A percentile compares a stretch with the other conserved stretches of the same genome.
Evolutionary conservation across 768 basidiomycete species (phyloP).

Genomic region (Mycena chlorophos): DNA sequence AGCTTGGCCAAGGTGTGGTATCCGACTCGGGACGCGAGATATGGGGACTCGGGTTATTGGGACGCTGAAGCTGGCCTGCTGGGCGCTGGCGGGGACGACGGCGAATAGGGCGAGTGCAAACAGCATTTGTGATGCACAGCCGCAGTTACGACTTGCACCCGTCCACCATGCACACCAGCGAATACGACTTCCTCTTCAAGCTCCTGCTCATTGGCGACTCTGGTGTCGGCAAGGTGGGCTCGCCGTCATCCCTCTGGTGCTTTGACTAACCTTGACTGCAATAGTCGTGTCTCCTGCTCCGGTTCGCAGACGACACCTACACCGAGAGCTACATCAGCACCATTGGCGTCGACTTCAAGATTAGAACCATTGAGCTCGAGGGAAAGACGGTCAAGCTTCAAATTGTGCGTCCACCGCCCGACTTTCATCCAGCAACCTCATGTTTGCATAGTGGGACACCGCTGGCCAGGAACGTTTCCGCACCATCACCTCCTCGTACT

Average conservation of each 20-base stretch:
- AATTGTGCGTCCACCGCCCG: constrained; percentile 62
- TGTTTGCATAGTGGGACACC: constrained; percentile 84
- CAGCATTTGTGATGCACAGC: not conserved
- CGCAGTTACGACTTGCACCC: constrained; percentile 1
- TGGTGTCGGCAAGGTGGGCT: constrained; percentile 47
- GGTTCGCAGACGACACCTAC: constrained; percentile 99
- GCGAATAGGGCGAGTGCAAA: not conserved
- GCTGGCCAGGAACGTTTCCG: constrained; percentile 98
- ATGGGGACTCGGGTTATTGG: constrained; percentile 11
- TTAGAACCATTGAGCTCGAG: constrained; percentile 96
- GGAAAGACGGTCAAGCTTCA: constrained; percentile 99
- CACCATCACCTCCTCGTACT: constrained; percentile 98
- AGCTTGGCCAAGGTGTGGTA: constrained; percentile 13
- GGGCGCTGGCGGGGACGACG: not conserved
- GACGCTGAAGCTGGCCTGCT: constrained; percentile 3
- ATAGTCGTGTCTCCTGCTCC: constrained; percentile 92
- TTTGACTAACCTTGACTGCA: constrained; percentile 70
- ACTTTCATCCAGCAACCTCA: not conserved
- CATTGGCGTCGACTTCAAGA: constrained; percentile 99
- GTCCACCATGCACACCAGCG: constrained; percentile 75
- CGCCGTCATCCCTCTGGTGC: constrained; percentile 3
- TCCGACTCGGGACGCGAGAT: not conserved
- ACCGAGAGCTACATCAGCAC: constrained; percentile 99
- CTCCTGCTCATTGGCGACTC: constrained; percentile 96
- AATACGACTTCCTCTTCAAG: constrained; percentile 98